Conservation (phyloP, 306 rosid species). For the Bauhinia variegata region DNA sequence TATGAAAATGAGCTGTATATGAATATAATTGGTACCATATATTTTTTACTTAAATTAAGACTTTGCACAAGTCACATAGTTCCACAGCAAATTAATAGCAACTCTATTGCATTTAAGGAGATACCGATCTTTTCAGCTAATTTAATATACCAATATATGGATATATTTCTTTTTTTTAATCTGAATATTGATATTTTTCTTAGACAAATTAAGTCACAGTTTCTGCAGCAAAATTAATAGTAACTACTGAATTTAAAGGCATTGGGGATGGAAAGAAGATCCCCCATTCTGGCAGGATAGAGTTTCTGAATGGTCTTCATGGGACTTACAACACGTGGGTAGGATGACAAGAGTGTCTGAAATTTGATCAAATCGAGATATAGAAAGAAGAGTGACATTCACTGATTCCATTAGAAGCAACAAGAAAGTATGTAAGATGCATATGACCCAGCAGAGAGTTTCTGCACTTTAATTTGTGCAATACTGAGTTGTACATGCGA, state of each 20-base stretch:
- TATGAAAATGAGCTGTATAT: slow-evolving; percentile 3
- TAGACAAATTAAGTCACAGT: slow-evolving; percentile 23
- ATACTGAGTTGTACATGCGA: slow-evolving; percentile 28
- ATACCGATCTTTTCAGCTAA: no score
- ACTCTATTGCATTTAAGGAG: no score
- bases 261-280: slow-evolving; percentile 35
- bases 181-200: slow-evolving; percentile 2
- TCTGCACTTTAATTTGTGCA: slow-evolving; percentile 18
- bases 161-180: no score
- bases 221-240: slow-evolving; percentile 29
- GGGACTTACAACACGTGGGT: slow-evolving; percentile 38
- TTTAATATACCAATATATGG: no score
- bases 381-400: slow-evolving; percentile 26
- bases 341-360: slow-evolving; percentile 35
- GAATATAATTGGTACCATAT: slow-evolving; percentile 28
- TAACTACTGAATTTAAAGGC: slow-evolving; percentile 22
- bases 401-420: slow-evolving; percentile 7
- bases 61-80: no score
- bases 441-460: slow-evolving; percentile 17
- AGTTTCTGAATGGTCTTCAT: slow-evolving; percentile 23
- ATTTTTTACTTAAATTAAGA: not conserved
- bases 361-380: slow-evolving; percentile 24
- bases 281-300: slow-evolving; percentile 33
- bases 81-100: no score
- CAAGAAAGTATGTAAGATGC: slow-evolving; percentile 29